Evolutionary conservation across 2,329 filamentous ascomycete genomes (phyloP).

Genomic region (Hypoxylon sp.): DNA sequence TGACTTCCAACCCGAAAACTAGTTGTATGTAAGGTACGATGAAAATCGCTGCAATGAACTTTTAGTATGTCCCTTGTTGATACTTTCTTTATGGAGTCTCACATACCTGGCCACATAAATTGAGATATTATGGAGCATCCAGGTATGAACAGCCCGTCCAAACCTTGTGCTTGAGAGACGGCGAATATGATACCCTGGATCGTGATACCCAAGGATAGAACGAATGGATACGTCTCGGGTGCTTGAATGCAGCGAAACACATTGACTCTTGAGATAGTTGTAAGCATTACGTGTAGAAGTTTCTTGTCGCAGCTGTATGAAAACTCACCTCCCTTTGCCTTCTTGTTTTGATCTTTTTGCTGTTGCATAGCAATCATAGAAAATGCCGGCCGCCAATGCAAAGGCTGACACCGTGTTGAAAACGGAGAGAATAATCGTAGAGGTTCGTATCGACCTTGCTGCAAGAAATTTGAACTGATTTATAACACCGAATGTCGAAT

Average conservation of each 20-base stretch:
- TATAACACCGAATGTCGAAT: constrained; percentile 62
- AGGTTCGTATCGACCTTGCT: constrained; percentile 70
- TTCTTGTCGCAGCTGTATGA: background rate
- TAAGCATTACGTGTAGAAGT: constrained; percentile 41
- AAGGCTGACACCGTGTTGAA: constrained; percentile 73
- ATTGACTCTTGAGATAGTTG: constrained; percentile 44
- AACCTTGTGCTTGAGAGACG: constrained; percentile 67
- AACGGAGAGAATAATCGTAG: constrained; percentile 70
- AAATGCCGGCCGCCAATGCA: constrained; percentile 67
- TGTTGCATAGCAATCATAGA: constrained; percentile 67
- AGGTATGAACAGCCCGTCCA: constrained; percentile 63
- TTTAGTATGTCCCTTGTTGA: constrained; percentile 46
- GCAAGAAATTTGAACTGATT: constrained; percentile 66
- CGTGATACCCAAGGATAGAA: constrained; percentile 69
- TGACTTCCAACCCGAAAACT: constrained; percentile 73
- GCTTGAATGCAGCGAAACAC: constrained; percentile 60
- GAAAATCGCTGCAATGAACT: constrained; percentile 67
- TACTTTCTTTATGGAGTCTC: background rate
- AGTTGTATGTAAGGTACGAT: constrained; percentile 75
- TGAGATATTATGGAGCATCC: constrained; percentile 69
- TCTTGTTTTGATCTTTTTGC: constrained; percentile 57
- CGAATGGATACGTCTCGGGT: constrained; percentile 66
- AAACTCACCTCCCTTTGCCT: constrained; percentile 60
- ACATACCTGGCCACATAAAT: constrained; percentile 71
- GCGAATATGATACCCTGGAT: constrained; percentile 71